phyloP scores from a whole-genome alignment of 2,329 filamentous ascomycete species.

The Fusarium staphyleae region DNA sequence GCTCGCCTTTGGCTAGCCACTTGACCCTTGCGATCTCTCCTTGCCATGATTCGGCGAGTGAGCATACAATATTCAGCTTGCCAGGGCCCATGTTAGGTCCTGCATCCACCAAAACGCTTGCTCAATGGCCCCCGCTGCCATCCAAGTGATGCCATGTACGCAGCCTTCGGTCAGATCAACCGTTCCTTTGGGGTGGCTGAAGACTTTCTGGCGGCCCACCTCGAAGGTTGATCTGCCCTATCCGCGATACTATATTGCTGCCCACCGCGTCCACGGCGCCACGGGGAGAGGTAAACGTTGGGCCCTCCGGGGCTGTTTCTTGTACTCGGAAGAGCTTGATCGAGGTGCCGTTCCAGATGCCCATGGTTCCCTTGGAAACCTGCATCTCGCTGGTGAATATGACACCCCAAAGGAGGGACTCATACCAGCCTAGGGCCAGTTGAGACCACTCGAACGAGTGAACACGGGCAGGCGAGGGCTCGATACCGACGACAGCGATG shows the following conservation, averaged over 20 bases:
- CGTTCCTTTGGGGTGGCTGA: constrained; percentile 27
- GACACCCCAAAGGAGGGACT: constrained; percentile 91
- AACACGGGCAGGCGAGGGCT: constrained; percentile 75
- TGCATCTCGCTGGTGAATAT: constrained; percentile 92
- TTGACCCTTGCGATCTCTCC: constrained; percentile 3
- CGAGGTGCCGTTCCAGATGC: constrained; percentile 90
- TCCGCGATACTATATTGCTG: constrained; percentile 85
- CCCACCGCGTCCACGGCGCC: constrained; percentile 94
- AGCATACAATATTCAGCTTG: neutral
- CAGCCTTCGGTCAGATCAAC: constrained; percentile 8
- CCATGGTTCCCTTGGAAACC: constrained; percentile 83
- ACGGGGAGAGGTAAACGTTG: constrained; percentile 81
- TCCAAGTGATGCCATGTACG: neutral
- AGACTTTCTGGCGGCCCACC: constrained; percentile 47
- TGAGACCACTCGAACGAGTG: constrained; percentile 96
- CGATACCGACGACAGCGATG: constrained; percentile 73
- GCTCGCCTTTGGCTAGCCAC: constrained; percentile 9
- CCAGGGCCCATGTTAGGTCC: no score
- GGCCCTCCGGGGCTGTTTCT: constrained; percentile 79
- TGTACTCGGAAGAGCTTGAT: constrained; percentile 92
- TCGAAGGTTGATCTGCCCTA: constrained; percentile 80
- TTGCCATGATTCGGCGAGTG: constrained; percentile 8
- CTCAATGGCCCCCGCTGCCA: no score
- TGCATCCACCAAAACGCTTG: neutral
- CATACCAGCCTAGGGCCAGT: constrained; percentile 91